phyloP scores from a whole-genome alignment of 192 early-diverging fungal species.

The Chytriomyces hyalinus region DNA sequence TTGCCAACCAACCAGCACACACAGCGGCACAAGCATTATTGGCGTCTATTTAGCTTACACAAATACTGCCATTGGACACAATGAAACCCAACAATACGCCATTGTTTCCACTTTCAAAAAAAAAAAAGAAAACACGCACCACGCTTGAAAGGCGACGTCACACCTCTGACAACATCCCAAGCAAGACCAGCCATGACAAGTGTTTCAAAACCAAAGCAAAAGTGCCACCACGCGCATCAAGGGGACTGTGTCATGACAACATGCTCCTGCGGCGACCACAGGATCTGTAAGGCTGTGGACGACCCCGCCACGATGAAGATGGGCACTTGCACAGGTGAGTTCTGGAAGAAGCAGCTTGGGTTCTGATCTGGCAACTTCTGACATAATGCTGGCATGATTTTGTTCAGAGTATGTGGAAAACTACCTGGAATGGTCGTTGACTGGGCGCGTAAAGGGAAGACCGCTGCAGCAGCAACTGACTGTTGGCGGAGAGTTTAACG shows the following conservation, averaged over 20 bases:
- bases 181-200: background rate
- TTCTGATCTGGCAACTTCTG: background rate
- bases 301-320: background rate
- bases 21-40: no score
- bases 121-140: no score
- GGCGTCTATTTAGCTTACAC: no score
- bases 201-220: background rate
- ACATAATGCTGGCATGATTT: background rate
- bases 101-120: no score
- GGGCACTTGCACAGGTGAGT: constrained; percentile 1
- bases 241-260: background rate
- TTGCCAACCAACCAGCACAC: no score
- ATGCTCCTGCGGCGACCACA: background rate
- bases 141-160: no score
- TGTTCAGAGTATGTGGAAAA: constrained; percentile 52
- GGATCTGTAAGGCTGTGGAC: background rate
- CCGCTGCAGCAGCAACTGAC: constrained; percentile 50
- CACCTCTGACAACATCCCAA: background rate
- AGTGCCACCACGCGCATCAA: background rate
- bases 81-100: no score
- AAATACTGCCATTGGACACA: no score
- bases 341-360: background rate
- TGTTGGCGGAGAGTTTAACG: constrained; percentile 52
- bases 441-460: constrained; percentile 40
- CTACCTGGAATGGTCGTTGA: constrained; percentile 42